Evolutionary conservation across 179 eudicot species (phyloP).

Genomic region (Camellia oleifera): DNA sequence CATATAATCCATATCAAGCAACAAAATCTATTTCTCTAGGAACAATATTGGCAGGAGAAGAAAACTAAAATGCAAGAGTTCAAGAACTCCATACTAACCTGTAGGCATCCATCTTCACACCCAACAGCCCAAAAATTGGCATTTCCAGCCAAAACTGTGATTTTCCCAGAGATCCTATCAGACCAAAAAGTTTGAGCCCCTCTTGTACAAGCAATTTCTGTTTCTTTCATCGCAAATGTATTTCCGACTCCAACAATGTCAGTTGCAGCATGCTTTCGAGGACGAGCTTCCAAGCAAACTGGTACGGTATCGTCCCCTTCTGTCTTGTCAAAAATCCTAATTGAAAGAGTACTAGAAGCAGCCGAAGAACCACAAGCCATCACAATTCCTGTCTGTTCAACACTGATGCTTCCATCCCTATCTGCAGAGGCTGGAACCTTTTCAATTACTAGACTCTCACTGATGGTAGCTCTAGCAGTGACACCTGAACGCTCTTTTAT

Average conservation of each 20-base stretch:
- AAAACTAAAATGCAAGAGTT: no score
- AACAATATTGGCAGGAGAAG: no score
- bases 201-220: constrained; percentile 77
- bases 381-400: constrained; percentile 53
- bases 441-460: constrained; percentile 88
- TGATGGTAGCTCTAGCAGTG: constrained; percentile 73
- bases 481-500: constrained; percentile 60
- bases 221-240: constrained; percentile 69
- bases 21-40: not conserved
- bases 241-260: constrained; percentile 70
- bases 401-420: constrained; percentile 43
- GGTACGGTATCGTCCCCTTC: constrained; percentile 68
- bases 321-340: constrained; percentile 76
- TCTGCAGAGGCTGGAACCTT: constrained; percentile 57
- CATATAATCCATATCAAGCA: not conserved
- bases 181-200: constrained; percentile 82
- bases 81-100: constrained; percentile 45
- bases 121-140: constrained; percentile 96
- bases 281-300: constrained; percentile 82
- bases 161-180: constrained; percentile 84
- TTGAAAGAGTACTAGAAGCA: constrained; percentile 44
- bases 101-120: constrained; percentile 90
- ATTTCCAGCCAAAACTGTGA: constrained; percentile 95
- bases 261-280: constrained; percentile 78
- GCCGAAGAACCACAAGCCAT: constrained; percentile 43